phyloP scores from a whole-genome alignment of 257 asterid species.

The Euphrasia confusa region DNA sequence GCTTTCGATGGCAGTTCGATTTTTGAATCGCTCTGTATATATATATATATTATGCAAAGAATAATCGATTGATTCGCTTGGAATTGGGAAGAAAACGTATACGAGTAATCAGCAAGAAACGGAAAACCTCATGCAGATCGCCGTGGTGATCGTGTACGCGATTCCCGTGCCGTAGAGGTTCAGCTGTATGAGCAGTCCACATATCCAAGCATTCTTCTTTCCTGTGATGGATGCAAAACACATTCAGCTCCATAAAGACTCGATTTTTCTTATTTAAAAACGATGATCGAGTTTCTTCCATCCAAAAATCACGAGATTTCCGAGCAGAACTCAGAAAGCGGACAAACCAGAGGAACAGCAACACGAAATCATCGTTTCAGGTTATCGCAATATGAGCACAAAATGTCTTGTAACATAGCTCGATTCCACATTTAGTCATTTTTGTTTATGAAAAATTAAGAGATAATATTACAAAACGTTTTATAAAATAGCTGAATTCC shows the following conservation, averaged over 20 bases:
- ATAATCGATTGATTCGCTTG: background rate
- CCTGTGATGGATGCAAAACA: slow-evolving; percentile 40
- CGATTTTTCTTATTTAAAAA: too few relatives aligned
- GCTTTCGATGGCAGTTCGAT: slow-evolving; percentile 63
- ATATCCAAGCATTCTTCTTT: slow-evolving; percentile 51
- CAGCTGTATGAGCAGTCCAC: slow-evolving; percentile 56
- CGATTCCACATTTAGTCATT: too few relatives aligned
- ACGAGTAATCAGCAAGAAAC: too few relatives aligned
- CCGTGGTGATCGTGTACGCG: slow-evolving; percentile 70
- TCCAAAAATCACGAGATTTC: too few relatives aligned
- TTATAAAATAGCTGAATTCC: too few relatives aligned
- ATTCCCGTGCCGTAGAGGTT: slow-evolving; percentile 63
- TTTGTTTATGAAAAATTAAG: too few relatives aligned
- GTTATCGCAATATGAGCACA: background rate
- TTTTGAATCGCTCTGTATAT: slow-evolving; percentile 59
- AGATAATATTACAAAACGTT: too few relatives aligned
- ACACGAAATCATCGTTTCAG: background rate
- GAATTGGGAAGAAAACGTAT: background rate
- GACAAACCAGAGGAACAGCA: too few relatives aligned
- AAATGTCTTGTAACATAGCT: too few relatives aligned
- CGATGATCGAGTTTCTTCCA: too few relatives aligned
- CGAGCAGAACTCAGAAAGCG: too few relatives aligned
- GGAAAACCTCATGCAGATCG: slow-evolving; percentile 60
- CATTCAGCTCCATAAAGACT: background rate
- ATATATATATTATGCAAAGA: background rate